phyloP scores from a whole-genome alignment of 2,329 filamentous ascomycete genomes.

The Periconia sp. region DNA sequence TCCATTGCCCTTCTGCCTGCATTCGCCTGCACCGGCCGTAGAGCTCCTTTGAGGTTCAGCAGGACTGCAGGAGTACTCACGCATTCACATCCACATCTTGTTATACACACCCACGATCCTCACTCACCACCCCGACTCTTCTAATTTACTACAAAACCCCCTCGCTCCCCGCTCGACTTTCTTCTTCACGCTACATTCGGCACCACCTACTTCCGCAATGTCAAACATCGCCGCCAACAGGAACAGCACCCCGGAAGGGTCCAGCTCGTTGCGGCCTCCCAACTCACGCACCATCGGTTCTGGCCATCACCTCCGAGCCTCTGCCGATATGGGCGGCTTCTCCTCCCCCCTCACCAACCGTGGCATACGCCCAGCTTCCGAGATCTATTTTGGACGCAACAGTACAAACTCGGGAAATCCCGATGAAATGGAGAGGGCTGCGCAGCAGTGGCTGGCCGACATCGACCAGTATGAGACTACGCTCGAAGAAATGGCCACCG shows the following conservation, averaged over 20 bases:
- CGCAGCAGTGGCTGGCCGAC: slow-evolving; percentile 98
- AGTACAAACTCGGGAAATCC: slow-evolving; percentile 64
- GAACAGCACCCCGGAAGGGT: slow-evolving; percentile 94
- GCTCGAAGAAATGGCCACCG: slow-evolving; percentile 96
- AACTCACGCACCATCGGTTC: slow-evolving; percentile 74
- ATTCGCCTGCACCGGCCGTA: slow-evolving; percentile 8
- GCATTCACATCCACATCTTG: neutral
- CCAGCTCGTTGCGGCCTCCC: slow-evolving; percentile 80
- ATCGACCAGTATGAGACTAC: slow-evolving; percentile 99
- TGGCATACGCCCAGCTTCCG: slow-evolving; percentile 86
- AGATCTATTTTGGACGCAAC: slow-evolving; percentile 84
- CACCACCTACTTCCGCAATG: slow-evolving; percentile 39
- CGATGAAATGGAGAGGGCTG: slow-evolving; percentile 91
- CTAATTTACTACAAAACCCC: neutral
- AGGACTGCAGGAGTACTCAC: slow-evolving; percentile 72
- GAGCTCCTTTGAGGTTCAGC: slow-evolving; percentile 77
- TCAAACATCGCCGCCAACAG: slow-evolving; percentile 67
- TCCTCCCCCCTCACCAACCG: slow-evolving; percentile 71
- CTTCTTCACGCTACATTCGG: neutral
- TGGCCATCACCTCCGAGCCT: slow-evolving; percentile 86
- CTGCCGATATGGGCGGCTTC: slow-evolving; percentile 91
- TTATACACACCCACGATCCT: neutral
- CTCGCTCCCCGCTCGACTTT: neutral
- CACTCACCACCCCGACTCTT: no score
- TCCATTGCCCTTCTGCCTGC: slow-evolving; percentile 6